Evolutionary conservation across 1,284 basidiomycete genomes (phyloP), one percentile per base, ranked within the genome.

Genomic region (Waitea zeae): DNA sequence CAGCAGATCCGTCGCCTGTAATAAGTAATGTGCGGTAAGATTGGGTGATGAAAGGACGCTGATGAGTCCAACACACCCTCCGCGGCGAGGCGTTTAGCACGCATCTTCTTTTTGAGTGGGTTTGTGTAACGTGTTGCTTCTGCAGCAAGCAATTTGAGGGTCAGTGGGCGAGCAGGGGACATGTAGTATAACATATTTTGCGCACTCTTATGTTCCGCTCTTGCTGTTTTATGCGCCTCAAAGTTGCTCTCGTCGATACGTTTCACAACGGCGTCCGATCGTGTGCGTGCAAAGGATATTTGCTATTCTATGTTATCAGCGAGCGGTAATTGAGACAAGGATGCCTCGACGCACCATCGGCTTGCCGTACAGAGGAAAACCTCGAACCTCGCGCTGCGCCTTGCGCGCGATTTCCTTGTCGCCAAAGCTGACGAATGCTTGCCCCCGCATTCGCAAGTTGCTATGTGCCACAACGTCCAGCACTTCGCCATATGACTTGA

Each of bases 401-500:
- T 81, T 84, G 48, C 70, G 68, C 20, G 93, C 93, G 36, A 71
- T 68, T 39, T 92, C 80, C 35, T 73, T 63, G 34, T 76, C 73
- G 40, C 68, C 67, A 53, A 98, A 95, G 20, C 86, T 88, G 13
- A 99, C 84, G 49, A 99, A 99, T 4, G 93, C 93, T 58, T 99
- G 93, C 9, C 93, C 93, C 28, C 95, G 70, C 95, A 99, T 98
- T 20, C 93, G 74, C 40, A 96, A 57, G 59, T 96, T 97, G 37
- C 65, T 58, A 55, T 98, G 93, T 4, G 92, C 89, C 5, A 89
- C 79, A 12, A 99, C 84, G 46, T 90, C 88, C 19, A 93, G 56
- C 4, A 99, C 79, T 39, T 83, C 79, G 13, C 88, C 87, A 49
- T 97, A 98, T 20, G 81, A 73, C 54, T 88, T 88, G 66, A 98